Conservation (phyloP, 805 yeast genomes). For the Priceomyces fermenticarens region DNA sequence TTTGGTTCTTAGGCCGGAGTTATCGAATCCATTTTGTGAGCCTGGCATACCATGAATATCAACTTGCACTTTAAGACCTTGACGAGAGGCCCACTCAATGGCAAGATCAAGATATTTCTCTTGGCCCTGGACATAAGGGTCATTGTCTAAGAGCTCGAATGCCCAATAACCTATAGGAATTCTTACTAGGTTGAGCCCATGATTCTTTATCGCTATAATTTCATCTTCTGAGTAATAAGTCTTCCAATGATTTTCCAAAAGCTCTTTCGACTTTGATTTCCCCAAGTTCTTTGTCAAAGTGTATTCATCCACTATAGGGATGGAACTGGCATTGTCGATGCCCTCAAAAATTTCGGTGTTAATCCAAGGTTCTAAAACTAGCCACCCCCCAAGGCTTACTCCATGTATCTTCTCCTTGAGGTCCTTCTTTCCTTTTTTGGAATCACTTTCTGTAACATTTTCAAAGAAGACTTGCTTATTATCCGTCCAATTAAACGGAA, state of each 20-base stretch:
- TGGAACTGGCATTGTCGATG: conserved; percentile 18
- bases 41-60: conserved; percentile 86
- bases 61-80: conserved; percentile 65
- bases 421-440: neutral
- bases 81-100: conserved; percentile 61
- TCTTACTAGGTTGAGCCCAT: conserved; percentile 66
- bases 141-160: conserved; percentile 45
- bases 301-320: conserved; percentile 59
- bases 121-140: conserved; percentile 70
- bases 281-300: conserved; percentile 50
- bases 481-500: too few species aligned
- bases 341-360: conserved; percentile 59
- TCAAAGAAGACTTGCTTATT: neutral
- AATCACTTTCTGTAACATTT: neutral
- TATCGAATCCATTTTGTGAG: conserved; percentile 85
- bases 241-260: conserved; percentile 54
- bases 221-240: conserved; percentile 60
- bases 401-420: conserved; percentile 12
- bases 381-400: conserved; percentile 62
- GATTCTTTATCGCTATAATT: conserved; percentile 45
- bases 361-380: conserved; percentile 67
- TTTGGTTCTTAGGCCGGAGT: conserved; percentile 53
- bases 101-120: conserved; percentile 63
- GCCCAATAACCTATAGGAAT: conserved; percentile 88
- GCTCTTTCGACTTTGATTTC: conserved; percentile 33